Percentiles rank a stretch among this genome's conserved stretches.
Evolutionary conservation across 768 basidiomycete genomes (phyloP).

Genomic region (Cantharellus anzutake): DNA sequence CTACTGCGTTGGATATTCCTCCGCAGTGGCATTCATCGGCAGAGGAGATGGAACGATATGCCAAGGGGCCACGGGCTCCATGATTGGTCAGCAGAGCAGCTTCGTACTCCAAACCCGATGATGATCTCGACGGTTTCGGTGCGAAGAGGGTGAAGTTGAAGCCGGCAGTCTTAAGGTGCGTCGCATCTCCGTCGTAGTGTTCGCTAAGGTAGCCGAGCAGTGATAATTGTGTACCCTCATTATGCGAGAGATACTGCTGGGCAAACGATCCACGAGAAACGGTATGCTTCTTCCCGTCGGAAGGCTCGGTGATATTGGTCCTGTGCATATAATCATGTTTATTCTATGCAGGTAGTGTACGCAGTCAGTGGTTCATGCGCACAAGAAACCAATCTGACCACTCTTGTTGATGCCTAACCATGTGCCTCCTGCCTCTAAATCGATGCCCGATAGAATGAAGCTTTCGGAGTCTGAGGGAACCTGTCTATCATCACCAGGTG

Average conservation of each 20-base stretch:
- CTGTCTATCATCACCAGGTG: neutral
- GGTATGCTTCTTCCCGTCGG: constrained; percentile 15
- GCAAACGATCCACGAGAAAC: neutral
- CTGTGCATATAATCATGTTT: constrained; percentile 21
- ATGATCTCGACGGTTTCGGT: neutral
- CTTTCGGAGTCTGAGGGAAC: neutral
- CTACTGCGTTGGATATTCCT: constrained; percentile 59
- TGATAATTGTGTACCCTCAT: too few species aligned
- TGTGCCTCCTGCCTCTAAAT: constrained; percentile 54
- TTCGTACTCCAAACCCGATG: constrained; percentile 25
- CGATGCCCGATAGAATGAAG: constrained; percentile 52
- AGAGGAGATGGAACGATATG: constrained; percentile 31
- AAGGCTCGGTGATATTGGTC: constrained; percentile 76
- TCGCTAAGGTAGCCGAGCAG: too few species aligned
- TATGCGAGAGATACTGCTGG: too few species aligned
- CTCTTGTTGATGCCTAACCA: constrained; percentile 57
- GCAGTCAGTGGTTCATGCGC: constrained; percentile 16
- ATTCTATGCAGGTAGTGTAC: neutral
- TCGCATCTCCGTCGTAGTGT: neutral
- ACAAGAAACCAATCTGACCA: constrained; percentile 59
- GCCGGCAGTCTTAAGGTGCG: constrained; percentile 27
- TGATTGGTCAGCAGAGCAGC: constrained; percentile 45
- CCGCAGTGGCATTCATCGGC: constrained; percentile 30
- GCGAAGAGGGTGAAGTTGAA: constrained; percentile 60
- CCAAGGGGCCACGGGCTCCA: constrained; percentile 54